These are phyloP conservation scores for Metschnikowia arizonensis DNA, from an alignment of 805 yeast species.

Conservation along the genomic window DNA sequence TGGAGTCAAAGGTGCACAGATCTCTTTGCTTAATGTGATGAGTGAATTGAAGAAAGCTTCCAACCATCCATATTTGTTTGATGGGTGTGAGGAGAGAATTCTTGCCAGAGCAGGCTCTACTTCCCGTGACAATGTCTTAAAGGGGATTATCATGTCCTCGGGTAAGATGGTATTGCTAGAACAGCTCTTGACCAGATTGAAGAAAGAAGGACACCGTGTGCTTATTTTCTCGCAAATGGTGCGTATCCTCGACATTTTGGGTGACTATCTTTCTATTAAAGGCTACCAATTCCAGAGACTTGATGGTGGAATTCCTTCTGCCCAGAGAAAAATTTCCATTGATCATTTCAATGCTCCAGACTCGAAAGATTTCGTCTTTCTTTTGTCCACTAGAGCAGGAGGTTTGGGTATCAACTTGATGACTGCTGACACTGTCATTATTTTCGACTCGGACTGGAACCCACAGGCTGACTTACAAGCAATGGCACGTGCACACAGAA, in stretches of 20 bases:
- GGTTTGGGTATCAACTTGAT: conserved; percentile 96
- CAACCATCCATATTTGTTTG: conserved; percentile 94
- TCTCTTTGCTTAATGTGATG: conserved; percentile 87
- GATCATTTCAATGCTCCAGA: conserved; percentile 95
- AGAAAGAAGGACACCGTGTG: conserved; percentile 94
- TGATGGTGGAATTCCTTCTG: conserved; percentile 95
- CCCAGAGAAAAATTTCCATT: conserved; percentile 88
- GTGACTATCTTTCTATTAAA: conserved; percentile 84
- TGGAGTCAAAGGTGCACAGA: conserved; percentile 68
- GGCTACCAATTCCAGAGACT: conserved; percentile 87
- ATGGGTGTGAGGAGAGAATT: conserved; percentile 84
- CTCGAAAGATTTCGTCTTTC: conserved; percentile 84
- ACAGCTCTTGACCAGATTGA: conserved; percentile 75
- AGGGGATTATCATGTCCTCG: conserved; percentile 94
- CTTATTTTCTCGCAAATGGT: conserved; percentile 97
- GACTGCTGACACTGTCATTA: conserved; percentile 99
- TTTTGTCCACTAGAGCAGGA: conserved; percentile 95
- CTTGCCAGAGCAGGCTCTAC: conserved; percentile 56
- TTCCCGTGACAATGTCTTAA: conserved; percentile 73
- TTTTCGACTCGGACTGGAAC: conserved; percentile 98
- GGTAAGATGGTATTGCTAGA: conserved; percentile 98
- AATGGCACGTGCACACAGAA: conserved; percentile 99
- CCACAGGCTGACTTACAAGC: conserved; percentile 99
- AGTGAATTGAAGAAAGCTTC: conserved; percentile 95
- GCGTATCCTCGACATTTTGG: conserved; percentile 87